Percentiles rank a stretch among this genome's conserved stretches.
Evolutionary conservation across 805 yeast species (phyloP).

Genomic region (Sugiyamaella valdiviana): DNA sequence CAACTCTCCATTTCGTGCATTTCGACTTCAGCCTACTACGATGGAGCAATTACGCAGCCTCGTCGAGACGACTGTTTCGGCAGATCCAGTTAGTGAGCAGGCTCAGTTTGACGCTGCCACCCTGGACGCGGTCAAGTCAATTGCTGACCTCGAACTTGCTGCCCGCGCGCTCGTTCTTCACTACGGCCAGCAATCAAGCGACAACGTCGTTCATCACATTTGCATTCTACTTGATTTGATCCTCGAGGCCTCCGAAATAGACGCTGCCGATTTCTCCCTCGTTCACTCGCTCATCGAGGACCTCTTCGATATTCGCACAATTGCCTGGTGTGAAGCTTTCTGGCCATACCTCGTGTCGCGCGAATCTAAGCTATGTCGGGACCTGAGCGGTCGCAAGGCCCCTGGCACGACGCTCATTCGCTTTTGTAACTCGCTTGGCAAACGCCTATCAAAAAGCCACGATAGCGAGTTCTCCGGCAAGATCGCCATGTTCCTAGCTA

Average conservation of each 20-base stretch:
- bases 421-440: slow-evolving; percentile 30
- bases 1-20: no score
- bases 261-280: slow-evolving; percentile 18
- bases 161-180: neutral
- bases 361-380: slow-evolving; percentile 22
- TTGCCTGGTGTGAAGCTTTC: slow-evolving; percentile 31
- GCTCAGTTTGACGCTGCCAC: neutral
- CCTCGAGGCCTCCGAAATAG: slow-evolving; percentile 8
- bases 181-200: neutral
- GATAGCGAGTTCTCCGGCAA: slow-evolving; percentile 32
- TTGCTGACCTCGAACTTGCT: neutral
- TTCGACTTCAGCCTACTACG: no score
- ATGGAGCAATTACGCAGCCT: neutral
- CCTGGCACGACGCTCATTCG: slow-evolving; percentile 34
- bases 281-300: slow-evolving; percentile 30
- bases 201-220: neutral
- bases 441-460: slow-evolving; percentile 30
- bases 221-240: slow-evolving; percentile 21
- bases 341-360: slow-evolving; percentile 32
- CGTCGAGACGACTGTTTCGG: neutral
- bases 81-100: neutral
- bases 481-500: slow-evolving; percentile 30
- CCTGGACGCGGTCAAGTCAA: neutral
- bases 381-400: slow-evolving; percentile 25
- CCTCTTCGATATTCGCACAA: slow-evolving; percentile 29